Evolutionary conservation across 495 filamentous ascomycete species (phyloP).

Genomic region (Cercophora newfieldiana): DNA sequence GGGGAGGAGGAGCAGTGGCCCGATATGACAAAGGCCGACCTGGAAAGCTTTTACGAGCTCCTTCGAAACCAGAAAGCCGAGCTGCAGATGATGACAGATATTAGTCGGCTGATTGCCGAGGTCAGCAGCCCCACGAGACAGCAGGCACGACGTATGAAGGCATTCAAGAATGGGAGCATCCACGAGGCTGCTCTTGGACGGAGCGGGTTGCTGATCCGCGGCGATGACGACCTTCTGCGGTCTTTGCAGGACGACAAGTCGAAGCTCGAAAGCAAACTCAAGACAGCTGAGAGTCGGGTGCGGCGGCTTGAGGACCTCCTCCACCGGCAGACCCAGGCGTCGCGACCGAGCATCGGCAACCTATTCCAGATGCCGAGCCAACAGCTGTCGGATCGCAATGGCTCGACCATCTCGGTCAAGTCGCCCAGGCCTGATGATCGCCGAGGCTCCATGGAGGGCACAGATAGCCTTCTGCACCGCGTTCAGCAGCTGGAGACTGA

Average conservation of each 20-base stretch:
- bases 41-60: constrained; percentile 64
- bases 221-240: constrained; percentile 73
- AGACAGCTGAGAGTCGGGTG: constrained; percentile 86
- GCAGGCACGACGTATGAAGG: constrained; percentile 76
- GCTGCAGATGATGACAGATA: constrained; percentile 47
- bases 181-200: constrained; percentile 79
- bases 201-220: constrained; percentile 76
- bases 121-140: constrained; percentile 72
- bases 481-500: constrained; percentile 83
- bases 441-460: constrained; percentile 38
- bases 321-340: constrained; percentile 77
- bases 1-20: constrained; percentile 83
- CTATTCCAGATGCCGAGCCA: constrained; percentile 54
- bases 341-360: constrained; percentile 67
- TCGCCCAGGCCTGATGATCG: constrained; percentile 40
- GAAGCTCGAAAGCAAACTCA: constrained; percentile 76
- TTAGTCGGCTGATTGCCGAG: constrained; percentile 59
- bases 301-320: constrained; percentile 90
- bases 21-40: constrained; percentile 57
- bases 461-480: constrained; percentile 48
- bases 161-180: constrained; percentile 94
- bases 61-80: constrained; percentile 56
- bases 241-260: constrained; percentile 75
- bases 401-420: constrained; percentile 45
- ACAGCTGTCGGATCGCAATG: constrained; percentile 39